A percentile compares a stretch with the other conserved stretches of the same genome.
These are phyloP conservation scores for Blastocystis sp. DNA, from an alignment of 352 stramenopile species.

Conservation along the genomic window DNA sequence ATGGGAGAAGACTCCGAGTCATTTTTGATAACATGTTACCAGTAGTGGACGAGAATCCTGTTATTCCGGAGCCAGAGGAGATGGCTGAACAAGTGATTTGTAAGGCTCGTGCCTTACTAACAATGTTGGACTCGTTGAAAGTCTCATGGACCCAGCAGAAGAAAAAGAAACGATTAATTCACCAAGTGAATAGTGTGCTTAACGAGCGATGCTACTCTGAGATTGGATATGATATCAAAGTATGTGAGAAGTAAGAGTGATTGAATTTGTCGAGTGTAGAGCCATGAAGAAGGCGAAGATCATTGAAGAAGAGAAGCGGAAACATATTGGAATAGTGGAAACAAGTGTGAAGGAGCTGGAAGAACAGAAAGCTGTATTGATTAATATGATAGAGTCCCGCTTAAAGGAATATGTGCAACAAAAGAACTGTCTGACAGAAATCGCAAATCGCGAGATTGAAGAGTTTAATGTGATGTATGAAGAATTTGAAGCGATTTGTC, in stretches of 20 bases:
- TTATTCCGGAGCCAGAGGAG: conserved; percentile 47
- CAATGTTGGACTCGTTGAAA: background rate
- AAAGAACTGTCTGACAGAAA: conserved; percentile 27
- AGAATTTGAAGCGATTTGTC: conserved; percentile 30
- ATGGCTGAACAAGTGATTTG: conserved; percentile 47
- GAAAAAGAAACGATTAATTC: conserved; percentile 23
- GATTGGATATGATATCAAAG: conserved; percentile 20
- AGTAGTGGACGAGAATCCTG: conserved; percentile 21
- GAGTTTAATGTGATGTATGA: conserved; percentile 55
- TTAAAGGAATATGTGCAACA: conserved; percentile 29
- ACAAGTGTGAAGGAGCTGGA: background rate
- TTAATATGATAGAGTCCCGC: background rate
- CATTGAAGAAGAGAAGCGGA: background rate
- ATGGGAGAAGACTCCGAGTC: conserved; percentile 1
- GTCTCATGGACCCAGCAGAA: background rate
- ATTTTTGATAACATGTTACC: conserved; percentile 59
- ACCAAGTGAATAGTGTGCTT: background rate
- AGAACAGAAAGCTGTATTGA: background rate
- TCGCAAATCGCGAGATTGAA: conserved; percentile 20
- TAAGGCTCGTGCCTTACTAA: conserved; percentile 9
- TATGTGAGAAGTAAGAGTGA: conserved; percentile 48
- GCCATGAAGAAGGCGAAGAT: conserved; percentile 30
- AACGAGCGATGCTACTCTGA: background rate
- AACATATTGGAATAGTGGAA: background rate
- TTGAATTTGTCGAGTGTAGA: background rate